These are phyloP conservation scores for Didymella arachidicola DNA, from an alignment of 2,329 filamentous ascomycete species.

Conservation along the genomic window DNA sequence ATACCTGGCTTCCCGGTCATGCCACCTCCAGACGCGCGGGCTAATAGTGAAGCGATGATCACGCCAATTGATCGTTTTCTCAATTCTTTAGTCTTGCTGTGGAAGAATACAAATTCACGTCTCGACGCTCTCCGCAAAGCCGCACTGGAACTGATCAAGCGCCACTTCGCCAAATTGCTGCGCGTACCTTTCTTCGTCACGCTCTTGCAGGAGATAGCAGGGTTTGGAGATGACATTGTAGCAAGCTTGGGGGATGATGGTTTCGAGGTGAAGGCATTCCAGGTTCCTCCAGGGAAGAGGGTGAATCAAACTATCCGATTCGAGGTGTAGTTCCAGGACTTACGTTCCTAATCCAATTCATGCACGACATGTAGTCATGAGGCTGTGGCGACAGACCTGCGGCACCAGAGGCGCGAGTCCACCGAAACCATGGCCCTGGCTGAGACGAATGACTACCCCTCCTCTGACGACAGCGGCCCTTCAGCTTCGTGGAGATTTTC, in stretches of 20 bases:
- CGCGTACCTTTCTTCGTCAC: slow-evolving; percentile 26
- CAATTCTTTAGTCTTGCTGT: slow-evolving; percentile 33
- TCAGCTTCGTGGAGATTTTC: too few species aligned
- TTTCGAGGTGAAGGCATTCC: slow-evolving; percentile 25
- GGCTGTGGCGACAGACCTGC: too few species aligned
- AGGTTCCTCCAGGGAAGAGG: neutral
- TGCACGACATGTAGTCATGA: too few species aligned
- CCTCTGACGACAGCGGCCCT: too few species aligned
- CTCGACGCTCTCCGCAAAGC: slow-evolving; percentile 28
- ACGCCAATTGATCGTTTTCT: slow-evolving; percentile 26
- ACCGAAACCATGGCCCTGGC: too few species aligned
- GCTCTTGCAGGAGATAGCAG: slow-evolving; percentile 24
- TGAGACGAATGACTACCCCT: too few species aligned
- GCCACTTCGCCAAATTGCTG: slow-evolving; percentile 22
- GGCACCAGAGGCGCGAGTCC: too few species aligned
- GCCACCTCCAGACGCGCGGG: neutral
- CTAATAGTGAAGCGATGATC: neutral
- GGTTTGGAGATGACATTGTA: slow-evolving; percentile 28
- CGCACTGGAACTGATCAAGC: slow-evolving; percentile 30
- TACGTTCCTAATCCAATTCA: too few species aligned
- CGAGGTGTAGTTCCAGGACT: neutral
- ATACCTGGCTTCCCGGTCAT: neutral
- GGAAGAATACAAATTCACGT: slow-evolving; percentile 28
- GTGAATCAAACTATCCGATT: slow-evolving; percentile 5
- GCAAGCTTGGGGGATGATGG: slow-evolving; percentile 31